Conservation (phyloP, 2,329 filamentous ascomycete species). For the Hypocreales sp. region DNA sequence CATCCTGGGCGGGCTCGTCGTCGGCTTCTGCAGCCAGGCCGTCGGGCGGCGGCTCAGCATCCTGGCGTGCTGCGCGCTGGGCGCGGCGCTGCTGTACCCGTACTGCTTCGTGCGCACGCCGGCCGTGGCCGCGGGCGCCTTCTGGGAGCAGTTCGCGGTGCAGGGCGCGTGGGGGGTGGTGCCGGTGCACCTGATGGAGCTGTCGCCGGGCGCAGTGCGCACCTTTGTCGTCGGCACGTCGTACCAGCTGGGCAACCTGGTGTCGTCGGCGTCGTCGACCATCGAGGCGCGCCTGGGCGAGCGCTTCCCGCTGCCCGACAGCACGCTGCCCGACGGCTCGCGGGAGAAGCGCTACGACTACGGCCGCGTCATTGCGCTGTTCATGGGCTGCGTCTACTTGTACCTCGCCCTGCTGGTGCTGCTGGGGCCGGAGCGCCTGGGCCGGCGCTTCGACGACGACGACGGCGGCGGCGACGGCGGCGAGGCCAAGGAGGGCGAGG, state of each 20-base stretch:
- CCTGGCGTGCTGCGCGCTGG: constrained; percentile 44
- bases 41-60: constrained; percentile 56
- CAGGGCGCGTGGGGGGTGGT: constrained; percentile 65
- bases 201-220: constrained; percentile 56
- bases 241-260: constrained; percentile 67
- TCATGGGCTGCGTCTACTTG: constrained; percentile 70
- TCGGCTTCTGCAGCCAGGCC: constrained; percentile 54
- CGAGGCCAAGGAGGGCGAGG: no score
- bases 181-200: constrained; percentile 66
- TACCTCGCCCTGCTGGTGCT: constrained; percentile 47
- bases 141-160: constrained; percentile 71
- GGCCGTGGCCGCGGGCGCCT: constrained; percentile 60
- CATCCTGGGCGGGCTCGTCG: constrained; percentile 48
- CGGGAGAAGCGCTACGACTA: constrained; percentile 52
- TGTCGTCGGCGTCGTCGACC: constrained; percentile 52
- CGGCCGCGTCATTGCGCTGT: constrained; percentile 76
- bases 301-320: constrained; percentile 53
- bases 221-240: constrained; percentile 61
- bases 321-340: constrained; percentile 30
- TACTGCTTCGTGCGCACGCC: constrained; percentile 55
- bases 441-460: constrained; percentile 32
- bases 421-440: constrained; percentile 41
- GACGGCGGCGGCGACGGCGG: constrained; percentile 32
- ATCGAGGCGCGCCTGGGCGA: constrained; percentile 66
- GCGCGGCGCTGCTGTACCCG: constrained; percentile 68